Conservation (phyloP, 148 eudicot genomes). For the Polygonum aviculare region DNA sequence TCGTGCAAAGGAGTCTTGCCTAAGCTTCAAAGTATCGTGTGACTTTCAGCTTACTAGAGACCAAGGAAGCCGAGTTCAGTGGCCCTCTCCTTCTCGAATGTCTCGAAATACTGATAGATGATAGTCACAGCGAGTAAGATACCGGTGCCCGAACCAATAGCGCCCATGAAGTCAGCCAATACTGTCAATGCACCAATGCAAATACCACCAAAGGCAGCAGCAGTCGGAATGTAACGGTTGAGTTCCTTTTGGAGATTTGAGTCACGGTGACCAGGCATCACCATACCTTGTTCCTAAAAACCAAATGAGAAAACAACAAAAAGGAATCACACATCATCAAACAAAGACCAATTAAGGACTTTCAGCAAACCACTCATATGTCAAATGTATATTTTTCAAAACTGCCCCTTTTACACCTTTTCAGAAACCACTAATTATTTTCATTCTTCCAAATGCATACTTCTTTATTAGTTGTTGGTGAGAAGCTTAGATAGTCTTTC, state of each 20-base stretch:
- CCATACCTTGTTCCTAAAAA: conserved; percentile 87
- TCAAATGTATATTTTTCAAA: background rate
- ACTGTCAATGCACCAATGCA: conserved; percentile 85
- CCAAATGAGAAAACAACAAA: background rate
- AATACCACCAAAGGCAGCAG: conserved; percentile 81
- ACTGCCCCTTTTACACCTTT: background rate
- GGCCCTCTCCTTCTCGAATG: conserved; percentile 89
- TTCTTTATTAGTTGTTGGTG: background rate
- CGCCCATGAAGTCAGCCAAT: conserved; percentile 91
- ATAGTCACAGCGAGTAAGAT: conserved; percentile 75
- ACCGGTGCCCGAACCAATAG: conserved; percentile 88
- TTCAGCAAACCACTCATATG: background rate
- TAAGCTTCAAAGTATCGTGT: background rate
- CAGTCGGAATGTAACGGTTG: conserved; percentile 80
- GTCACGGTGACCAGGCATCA: conserved; percentile 82
- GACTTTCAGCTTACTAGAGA: conserved; percentile 22
- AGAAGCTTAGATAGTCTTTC: background rate
- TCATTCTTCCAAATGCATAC: background rate
- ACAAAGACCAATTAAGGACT: background rate
- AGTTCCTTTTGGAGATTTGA: conserved; percentile 80
- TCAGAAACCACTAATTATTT: background rate
- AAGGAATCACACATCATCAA: background rate
- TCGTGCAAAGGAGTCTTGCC: background rate
- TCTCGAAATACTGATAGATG: conserved; percentile 82
- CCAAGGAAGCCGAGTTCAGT: conserved; percentile 86